These are phyloP conservation scores for Lecanicillium sp. DNA, from an alignment of 2,329 filamentous ascomycete species.

Conservation along the genomic window DNA sequence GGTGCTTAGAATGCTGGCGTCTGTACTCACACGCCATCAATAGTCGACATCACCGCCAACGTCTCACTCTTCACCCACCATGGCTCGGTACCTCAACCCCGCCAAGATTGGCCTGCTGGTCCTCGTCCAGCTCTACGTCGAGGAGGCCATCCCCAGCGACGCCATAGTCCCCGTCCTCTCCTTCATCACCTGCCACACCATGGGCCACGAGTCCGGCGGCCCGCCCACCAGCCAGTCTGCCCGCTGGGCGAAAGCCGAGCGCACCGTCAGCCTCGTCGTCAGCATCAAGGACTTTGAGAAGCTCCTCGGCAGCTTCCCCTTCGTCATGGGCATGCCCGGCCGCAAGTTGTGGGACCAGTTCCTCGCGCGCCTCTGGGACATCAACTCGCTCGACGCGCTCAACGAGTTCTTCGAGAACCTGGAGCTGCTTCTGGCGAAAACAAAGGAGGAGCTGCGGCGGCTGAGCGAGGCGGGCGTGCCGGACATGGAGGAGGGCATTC, in stretches of 20 bases:
- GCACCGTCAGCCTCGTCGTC: conserved; percentile 46
- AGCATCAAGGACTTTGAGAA: conserved; percentile 54
- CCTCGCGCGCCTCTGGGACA: conserved; percentile 72
- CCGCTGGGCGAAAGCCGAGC: conserved; percentile 44
- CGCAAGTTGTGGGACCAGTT: conserved; percentile 85
- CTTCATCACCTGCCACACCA: conserved; percentile 68
- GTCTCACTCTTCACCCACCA: conserved; percentile 27
- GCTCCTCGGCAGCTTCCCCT: conserved; percentile 46
- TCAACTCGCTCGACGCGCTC: conserved; percentile 77
- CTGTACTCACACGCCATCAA: too few species aligned
- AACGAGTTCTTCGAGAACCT: conserved; percentile 66
- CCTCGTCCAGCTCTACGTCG: conserved; percentile 75
- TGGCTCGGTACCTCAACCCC: conserved; percentile 82
- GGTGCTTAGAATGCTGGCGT: too few species aligned
- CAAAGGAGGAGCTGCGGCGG: conserved; percentile 53
- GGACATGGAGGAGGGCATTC: conserved; percentile 43
- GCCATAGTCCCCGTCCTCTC: conserved; percentile 71
- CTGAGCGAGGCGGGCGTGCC: conserved; percentile 40
- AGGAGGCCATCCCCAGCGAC: conserved; percentile 60
- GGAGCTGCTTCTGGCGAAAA: conserved; percentile 51
- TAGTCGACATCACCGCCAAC: not conserved
- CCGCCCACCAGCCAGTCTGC: conserved; percentile 21
- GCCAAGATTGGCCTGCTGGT: conserved; percentile 78
- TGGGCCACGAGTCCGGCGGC: conserved; percentile 39
- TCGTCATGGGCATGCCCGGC: conserved; percentile 58